Base-by-base conservation (phyloP, 768 basidiomycete species). In the Russula sp. region DNA sequence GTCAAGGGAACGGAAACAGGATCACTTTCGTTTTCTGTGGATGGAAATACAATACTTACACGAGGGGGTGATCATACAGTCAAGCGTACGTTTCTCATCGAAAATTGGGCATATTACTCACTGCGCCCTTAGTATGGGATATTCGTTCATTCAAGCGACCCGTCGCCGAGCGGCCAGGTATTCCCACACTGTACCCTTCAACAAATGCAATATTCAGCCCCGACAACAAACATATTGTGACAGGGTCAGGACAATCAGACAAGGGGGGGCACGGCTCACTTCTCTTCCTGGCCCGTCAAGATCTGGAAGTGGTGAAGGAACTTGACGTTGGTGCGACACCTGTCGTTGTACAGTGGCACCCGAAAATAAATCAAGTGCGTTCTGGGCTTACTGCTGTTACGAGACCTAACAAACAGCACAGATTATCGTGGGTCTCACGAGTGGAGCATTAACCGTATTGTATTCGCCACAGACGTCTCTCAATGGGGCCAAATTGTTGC, bases 171-270 rank as follows among this genome's bases (percentile, higher is more conserved):
- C 84, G 83, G 62, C 73, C 81, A 32, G 83, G 80, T 54, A 76
- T 92, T 30, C 79, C 83, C 52, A 92, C 92, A 18, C 76, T 94
- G 60, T 98, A 99, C 76, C 90, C 93, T 18, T 85, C 89, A 67
- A 96, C 95, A 46, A 98, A 98, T 75, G 88, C 95, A 10, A 84
- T 90, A 67, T 98, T 96, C 76, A 97, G 94, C 69, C 97, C 97
- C 0, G 93, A 97, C 74, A 93, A 95, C 70, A 90, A 87, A 74
- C 85, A 87, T 71, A 78, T 98, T 57, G 78, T 98, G 59, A 95
- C 94, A 11, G 95, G 97, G 5, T 80, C 84, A 1, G 89, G 88
- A 9, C 83, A 87, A 2, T 77, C 83, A 11, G 75, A 83, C 46
- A 89, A 87, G 70, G 87, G 85, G 20, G 84, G 81, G 38, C 79